Evolutionary conservation across 1,284 basidiomycete genomes (phyloP).

Genomic region (Cutaneotrichosporon cavernicola): DNA sequence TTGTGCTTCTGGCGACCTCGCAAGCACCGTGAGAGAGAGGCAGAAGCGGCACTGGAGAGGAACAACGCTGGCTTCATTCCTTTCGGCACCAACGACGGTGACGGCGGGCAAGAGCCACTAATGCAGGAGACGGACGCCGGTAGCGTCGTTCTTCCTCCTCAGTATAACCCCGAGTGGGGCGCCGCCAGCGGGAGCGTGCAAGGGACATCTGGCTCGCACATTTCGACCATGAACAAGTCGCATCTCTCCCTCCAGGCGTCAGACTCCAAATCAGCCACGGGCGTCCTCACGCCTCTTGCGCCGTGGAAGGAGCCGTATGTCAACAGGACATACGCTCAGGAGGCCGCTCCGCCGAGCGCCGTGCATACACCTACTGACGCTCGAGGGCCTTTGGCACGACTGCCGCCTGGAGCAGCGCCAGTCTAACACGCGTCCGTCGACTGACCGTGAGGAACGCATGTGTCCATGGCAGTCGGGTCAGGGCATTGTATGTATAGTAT

Average conservation of each 20-base stretch:
- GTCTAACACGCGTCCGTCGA: neutral
- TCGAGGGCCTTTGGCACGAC: neutral
- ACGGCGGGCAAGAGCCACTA: neutral
- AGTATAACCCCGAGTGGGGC: neutral
- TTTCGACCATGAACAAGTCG: neutral
- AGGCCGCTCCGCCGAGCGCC: neutral
- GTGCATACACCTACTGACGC: neutral
- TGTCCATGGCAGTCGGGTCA: no score
- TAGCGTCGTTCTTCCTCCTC: neutral
- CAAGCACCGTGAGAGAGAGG: neutral
- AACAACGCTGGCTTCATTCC: conserved; percentile 2
- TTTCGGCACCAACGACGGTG: neutral
- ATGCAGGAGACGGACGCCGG: conserved; percentile 3
- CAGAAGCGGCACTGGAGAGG: neutral
- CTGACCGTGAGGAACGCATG: no score
- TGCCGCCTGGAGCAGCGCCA: neutral
- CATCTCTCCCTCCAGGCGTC: neutral
- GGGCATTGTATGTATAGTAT: neutral
- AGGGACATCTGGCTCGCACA: neutral
- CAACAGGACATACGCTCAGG: neutral
- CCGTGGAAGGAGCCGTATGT: conserved; percentile 4
- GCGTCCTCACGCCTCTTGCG: neutral
- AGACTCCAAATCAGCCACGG: neutral
- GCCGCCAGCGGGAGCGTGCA: neutral
- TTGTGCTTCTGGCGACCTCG: conserved; percentile 5